phyloP scores from a whole-genome alignment of 352 stramenopile genomes.

The Phytopythium cucurbitacearum region DNA sequence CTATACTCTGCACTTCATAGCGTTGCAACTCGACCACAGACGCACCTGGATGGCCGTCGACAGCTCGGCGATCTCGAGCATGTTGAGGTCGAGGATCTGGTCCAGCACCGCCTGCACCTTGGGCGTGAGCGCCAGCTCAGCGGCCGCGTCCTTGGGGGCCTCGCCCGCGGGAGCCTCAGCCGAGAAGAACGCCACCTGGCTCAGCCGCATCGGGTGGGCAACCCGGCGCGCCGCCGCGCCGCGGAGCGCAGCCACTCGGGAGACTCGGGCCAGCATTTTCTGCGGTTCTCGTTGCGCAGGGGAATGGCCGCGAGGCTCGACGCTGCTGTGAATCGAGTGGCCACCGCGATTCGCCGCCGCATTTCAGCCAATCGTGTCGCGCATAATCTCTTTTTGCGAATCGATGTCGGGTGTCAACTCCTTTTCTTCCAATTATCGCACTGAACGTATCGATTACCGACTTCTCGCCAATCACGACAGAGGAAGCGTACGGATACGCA shows the following conservation, averaged over 20 bases:
- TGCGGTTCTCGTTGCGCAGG: constrained; percentile 7
- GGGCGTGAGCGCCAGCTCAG: constrained; percentile 61
- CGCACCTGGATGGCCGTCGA: constrained; percentile 80
- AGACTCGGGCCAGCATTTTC: constrained; percentile 65
- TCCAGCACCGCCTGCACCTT: constrained; percentile 84
- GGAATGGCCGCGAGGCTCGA: constrained; percentile 8
- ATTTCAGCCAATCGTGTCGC: constrained; percentile 5
- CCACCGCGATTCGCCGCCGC: constrained; percentile 13
- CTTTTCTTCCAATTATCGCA: constrained; percentile 7
- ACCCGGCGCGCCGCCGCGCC: constrained; percentile 34
- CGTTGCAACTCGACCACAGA: not conserved
- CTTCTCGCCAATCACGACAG: not conserved
- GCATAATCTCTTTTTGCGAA: not conserved
- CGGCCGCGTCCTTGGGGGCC: constrained; percentile 32
- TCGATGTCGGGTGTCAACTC: not conserved
- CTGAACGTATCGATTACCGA: not conserved
- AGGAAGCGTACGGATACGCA: constrained; percentile 4
- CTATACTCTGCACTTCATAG: not conserved
- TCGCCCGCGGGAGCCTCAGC: constrained; percentile 24
- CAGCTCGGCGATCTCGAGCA: constrained; percentile 87
- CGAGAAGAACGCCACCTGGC: constrained; percentile 60
- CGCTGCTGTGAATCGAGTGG: constrained; percentile 8
- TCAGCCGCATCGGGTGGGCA: constrained; percentile 33
- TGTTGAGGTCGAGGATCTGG: constrained; percentile 86
- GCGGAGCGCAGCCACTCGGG: constrained; percentile 56